Conservation (phyloP, 225 moss, liverwort and hornwort species). For the Bryoerythrophyllum caledonicum region DNA sequence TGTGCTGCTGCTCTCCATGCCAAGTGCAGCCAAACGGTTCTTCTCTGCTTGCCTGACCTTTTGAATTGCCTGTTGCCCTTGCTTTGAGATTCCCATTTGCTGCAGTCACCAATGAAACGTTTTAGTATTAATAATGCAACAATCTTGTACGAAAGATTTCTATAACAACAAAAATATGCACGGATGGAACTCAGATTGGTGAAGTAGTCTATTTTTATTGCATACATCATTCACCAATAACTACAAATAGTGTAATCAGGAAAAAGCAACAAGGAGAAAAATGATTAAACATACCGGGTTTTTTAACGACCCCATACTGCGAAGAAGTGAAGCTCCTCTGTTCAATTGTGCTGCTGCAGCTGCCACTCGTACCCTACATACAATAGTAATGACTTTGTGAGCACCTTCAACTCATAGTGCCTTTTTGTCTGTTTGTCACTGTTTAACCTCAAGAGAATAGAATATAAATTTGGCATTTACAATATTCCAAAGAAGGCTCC, state of each 20-base stretch:
- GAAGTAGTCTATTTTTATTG: too few relatives aligned
- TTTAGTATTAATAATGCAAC: background rate
- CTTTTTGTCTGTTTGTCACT: background rate
- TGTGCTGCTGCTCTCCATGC: background rate
- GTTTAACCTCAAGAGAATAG: background rate
- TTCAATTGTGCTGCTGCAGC: conserved; percentile 36
- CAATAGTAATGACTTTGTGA: background rate
- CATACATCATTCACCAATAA: too few relatives aligned
- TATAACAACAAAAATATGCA: too few relatives aligned
- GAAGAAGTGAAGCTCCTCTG: conserved; percentile 30
- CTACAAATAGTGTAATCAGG: background rate
- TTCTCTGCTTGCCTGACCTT: conserved; percentile 17
- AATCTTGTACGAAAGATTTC: too few relatives aligned
- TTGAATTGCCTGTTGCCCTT: conserved; percentile 23
- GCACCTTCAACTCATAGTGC: background rate
- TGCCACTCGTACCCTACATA: conserved; percentile 25
- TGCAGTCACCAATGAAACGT: background rate
- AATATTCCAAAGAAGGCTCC: too few relatives aligned
- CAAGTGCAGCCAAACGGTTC: background rate
- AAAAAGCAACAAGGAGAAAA: background rate
- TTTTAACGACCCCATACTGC: conserved; percentile 16
- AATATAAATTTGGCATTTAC: too few relatives aligned
- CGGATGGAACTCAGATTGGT: too few relatives aligned
- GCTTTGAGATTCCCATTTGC: conserved; percentile 27
- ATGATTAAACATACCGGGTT: conserved; percentile 18